phyloP scores from a whole-genome alignment of 306 rosid genomes.

The Inga laurina region DNA sequence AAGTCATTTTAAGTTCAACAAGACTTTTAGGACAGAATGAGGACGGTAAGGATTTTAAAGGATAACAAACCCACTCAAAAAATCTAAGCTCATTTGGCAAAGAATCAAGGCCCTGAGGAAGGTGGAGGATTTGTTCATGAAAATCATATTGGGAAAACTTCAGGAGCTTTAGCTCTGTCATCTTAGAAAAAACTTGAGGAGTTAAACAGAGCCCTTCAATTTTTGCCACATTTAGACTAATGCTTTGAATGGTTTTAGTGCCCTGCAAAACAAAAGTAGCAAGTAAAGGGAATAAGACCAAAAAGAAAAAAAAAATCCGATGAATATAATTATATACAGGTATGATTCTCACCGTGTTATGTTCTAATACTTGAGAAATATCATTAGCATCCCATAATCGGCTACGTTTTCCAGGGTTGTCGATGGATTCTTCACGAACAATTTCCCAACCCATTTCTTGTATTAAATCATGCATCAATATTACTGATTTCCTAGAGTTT shows the following conservation, averaged over 20 bases:
- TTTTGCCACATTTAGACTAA: background rate
- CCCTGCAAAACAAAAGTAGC: background rate
- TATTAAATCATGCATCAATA: slow-evolving; percentile 30
- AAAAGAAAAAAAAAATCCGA: background rate
- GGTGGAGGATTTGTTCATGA: background rate
- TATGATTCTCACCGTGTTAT: background rate
- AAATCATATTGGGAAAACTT: background rate
- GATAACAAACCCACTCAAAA: background rate
- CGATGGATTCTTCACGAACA: background rate
- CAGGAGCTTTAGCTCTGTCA: background rate
- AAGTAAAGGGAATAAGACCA: background rate
- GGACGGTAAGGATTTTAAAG: background rate
- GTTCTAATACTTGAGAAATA: background rate
- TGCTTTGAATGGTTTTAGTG: background rate
- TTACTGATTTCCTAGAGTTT: background rate
- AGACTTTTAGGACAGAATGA: background rate
- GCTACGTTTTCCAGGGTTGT: background rate
- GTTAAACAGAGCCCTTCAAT: background rate
- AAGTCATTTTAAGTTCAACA: background rate
- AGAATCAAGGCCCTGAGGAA: slow-evolving; percentile 1
- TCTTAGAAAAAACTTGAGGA: background rate
- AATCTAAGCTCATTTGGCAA: background rate
- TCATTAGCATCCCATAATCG: slow-evolving; percentile 4
- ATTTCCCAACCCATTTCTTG: slow-evolving; percentile 6
- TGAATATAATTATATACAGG: background rate